Base-by-base conservation (phyloP, 148 eudicot species). In the Spergularia bocconei region DNA sequence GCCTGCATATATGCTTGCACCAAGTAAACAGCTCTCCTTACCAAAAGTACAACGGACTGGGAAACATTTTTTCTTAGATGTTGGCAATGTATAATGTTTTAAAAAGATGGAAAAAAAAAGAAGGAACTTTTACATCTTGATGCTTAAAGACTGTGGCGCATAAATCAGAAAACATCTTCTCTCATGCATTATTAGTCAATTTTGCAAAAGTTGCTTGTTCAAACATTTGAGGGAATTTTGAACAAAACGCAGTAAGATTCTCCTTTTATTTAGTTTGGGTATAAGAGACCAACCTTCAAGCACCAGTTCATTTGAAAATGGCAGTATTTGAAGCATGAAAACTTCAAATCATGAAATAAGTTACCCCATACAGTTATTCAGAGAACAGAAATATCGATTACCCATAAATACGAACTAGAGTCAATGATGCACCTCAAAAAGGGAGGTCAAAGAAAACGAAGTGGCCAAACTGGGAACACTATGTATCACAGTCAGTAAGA, bases 1-100 rank as follows among this genome's bases (percentile, higher is more conserved):
- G 9, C 50, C 23, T 52, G 39, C 63, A 79, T 6, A 38, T 20
- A 39, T 51, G 63, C 48, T 51, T 63, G 54, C 63, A 61, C 13
- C 61, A 52, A 77, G 55, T 50, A 70, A 29, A 50, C 51, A 69
- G 39, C 62, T 50, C 69, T 50, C 47, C 63, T 4, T 15, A 33
- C n/a, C 41, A 59, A 13, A 29, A 25, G 41, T 25, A 51, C n/a
- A 48, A 51, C 13, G 12, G 56, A 51, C n/a, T 13, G 21, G 29
- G 20, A 47, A 38, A 7, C n/a, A 13, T 10, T 21, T 36, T 23
- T 2, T 60, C 38, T 11, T 25, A 0, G 12, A 23, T 11, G 11
- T 60, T 10, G 10, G 9, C 4, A 44, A 5, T 29, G 48, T 9
- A 44, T 44, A 3, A 6, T 2, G 5, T 44, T 44, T 44, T 44